Percentiles rank a stretch among this genome's conserved stretches.
phyloP scores from a whole-genome alignment of 192 early-diverging fungal genomes.

The Podila epicladia region DNA sequence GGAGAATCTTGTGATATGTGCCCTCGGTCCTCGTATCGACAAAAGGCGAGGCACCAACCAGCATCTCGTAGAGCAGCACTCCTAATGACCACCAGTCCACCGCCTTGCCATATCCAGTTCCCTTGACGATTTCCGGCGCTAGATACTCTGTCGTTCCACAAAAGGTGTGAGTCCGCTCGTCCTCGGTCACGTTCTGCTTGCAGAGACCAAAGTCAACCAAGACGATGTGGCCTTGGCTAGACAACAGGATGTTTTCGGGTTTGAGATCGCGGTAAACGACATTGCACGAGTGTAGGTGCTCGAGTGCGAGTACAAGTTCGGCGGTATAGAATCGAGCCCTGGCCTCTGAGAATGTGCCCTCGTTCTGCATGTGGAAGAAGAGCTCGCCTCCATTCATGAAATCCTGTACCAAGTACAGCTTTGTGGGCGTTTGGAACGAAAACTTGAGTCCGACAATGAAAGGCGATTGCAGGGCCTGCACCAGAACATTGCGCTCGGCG shows the following conservation, averaged over 20 bases:
- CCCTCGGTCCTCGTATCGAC: conserved; percentile 69
- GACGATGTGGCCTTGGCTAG: conserved; percentile 75
- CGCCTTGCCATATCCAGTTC: conserved; percentile 72
- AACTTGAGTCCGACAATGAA: conserved; percentile 84
- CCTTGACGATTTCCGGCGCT: conserved; percentile 86
- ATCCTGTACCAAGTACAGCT: conserved; percentile 83
- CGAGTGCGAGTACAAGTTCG: conserved; percentile 73
- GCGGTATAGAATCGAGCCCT: conserved; percentile 74
- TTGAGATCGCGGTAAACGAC: conserved; percentile 81
- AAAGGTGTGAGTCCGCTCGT: conserved; percentile 79
- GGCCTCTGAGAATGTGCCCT: conserved; percentile 69
- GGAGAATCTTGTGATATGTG: conserved; percentile 78
- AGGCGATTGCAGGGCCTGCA: conserved; percentile 68
- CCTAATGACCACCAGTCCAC: conserved; percentile 90
- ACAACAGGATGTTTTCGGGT: conserved; percentile 75
- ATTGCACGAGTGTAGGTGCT: conserved; percentile 72
- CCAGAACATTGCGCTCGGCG: conserved; percentile 80
- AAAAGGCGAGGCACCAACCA: conserved; percentile 79
- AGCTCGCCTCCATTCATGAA: conserved; percentile 86
- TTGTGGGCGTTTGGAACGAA: conserved; percentile 79
- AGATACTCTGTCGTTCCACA: conserved; percentile 92
- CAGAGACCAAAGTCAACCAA: conserved; percentile 85
- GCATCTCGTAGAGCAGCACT: conserved; percentile 79
- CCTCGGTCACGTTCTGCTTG: conserved; percentile 66
- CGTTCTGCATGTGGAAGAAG: conserved; percentile 79